A percentile compares a stretch with the other conserved stretches of the same genome.
Conservation (phyloP, 1,284 basidiomycete species). For the Ganoderma lucidum region DNA sequence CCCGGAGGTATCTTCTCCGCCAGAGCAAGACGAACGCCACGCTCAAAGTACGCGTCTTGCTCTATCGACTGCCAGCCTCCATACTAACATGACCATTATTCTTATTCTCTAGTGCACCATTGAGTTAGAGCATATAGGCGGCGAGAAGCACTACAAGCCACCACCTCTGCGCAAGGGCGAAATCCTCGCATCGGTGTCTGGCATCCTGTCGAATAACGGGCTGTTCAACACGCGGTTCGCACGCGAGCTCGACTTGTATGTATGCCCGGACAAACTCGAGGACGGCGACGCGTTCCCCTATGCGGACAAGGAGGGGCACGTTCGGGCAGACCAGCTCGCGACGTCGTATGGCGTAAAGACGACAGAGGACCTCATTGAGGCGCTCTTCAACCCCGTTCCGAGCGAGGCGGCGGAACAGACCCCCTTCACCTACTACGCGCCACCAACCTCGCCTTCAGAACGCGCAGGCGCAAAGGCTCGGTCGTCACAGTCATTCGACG, state of each 20-base stretch:
- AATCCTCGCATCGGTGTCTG: slow-evolving; percentile 70
- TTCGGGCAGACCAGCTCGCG: slow-evolving; percentile 58
- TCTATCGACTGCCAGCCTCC: background rate
- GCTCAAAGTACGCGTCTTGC: slow-evolving; percentile 56
- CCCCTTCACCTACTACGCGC: slow-evolving; percentile 66
- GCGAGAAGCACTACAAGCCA: slow-evolving; percentile 65
- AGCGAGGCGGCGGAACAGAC: slow-evolving; percentile 52
- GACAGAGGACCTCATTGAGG: slow-evolving; percentile 77
- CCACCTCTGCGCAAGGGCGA: slow-evolving; percentile 76
- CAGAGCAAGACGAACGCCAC: slow-evolving; percentile 85
- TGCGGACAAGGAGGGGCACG: slow-evolving; percentile 33
- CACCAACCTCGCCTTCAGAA: slow-evolving; percentile 14
- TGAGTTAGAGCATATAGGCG: slow-evolving; percentile 64
- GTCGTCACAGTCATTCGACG: slow-evolving; percentile 12
- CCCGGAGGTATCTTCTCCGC: slow-evolving; percentile 73
- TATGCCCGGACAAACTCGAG: slow-evolving; percentile 31
- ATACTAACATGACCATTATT: background rate
- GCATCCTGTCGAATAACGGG: slow-evolving; percentile 63
- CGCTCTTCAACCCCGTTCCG: slow-evolving; percentile 75
- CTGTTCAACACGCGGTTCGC: slow-evolving; percentile 58
- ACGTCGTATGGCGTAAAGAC: slow-evolving; percentile 62
- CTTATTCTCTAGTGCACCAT: slow-evolving; percentile 63
- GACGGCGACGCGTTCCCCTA: slow-evolving; percentile 29
- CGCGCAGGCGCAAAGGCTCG: slow-evolving; percentile 22
- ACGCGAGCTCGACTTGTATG: slow-evolving; percentile 55